A percentile compares a stretch with the other conserved stretches of the same genome.
phyloP scores from a whole-genome alignment of 1,139 yeast species.

The Candida smagusa region DNA sequence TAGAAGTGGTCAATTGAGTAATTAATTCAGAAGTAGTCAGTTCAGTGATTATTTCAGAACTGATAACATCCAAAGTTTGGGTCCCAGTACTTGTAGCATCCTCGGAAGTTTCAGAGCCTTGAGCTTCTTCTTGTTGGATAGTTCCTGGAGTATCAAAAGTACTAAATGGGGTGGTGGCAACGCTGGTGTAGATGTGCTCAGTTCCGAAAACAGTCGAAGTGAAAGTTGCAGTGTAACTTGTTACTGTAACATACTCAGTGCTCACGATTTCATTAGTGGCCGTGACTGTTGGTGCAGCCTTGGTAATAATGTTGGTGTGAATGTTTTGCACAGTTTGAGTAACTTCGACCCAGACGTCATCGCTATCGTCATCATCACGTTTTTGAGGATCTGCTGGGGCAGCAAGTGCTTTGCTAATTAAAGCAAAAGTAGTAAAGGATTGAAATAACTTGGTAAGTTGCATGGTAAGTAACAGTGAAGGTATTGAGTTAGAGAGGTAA shows the following conservation, averaged over 20 bases:
- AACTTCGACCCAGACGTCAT: constrained; percentile 32
- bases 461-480: constrained; percentile 18
- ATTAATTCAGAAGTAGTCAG: constrained; percentile 7
- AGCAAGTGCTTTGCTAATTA: constrained; percentile 23
- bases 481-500: constrained; percentile 7
- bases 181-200: constrained; percentile 38
- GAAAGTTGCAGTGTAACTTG: constrained; percentile 46
- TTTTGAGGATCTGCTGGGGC: constrained; percentile 22
- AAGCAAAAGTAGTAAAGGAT: constrained; percentile 20
- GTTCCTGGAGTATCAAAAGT: constrained; percentile 8
- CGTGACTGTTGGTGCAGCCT: constrained; percentile 30
- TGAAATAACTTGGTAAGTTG: constrained; percentile 29
- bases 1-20: constrained; percentile 7
- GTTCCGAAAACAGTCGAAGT: constrained; percentile 43
- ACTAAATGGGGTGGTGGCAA: constrained; percentile 33
- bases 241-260: constrained; percentile 37
- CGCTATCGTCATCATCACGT: constrained; percentile 23
- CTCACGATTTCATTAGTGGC: constrained; percentile 27
- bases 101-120: constrained; percentile 6
- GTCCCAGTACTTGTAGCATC: not conserved
- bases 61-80: not conserved
- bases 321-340: constrained; percentile 36
- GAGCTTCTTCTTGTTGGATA: constrained; percentile 2
- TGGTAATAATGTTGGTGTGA: constrained; percentile 32
- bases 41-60: too few species aligned